These are phyloP conservation scores for Juglanconis juglandina DNA, from an alignment of 2,329 filamentous ascomycete genomes.

Conservation along the genomic window DNA sequence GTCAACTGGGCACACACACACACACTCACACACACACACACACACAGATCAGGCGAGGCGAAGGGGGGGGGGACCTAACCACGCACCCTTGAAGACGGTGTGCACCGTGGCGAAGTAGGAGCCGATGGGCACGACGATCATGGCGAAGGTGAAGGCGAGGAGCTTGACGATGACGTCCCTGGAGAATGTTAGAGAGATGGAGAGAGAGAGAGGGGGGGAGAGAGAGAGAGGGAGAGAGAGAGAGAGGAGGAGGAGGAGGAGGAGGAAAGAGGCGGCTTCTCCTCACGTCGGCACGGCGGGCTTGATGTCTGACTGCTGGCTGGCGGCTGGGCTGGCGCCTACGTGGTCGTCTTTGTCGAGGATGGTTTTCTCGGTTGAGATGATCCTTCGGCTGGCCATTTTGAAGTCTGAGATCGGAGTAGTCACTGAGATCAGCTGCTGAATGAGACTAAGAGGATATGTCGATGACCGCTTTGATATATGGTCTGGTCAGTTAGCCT, in stretches of 20 bases:
- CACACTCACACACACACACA: background rate
- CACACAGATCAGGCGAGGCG: background rate
- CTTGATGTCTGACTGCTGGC: conserved; percentile 67
- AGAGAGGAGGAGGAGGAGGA: conserved; percentile 2
- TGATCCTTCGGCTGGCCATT: conserved; percentile 70
- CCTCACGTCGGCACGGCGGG: conserved; percentile 79
- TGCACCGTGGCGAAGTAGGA: conserved; percentile 83
- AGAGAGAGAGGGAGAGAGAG: background rate
- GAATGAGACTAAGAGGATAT: background rate
- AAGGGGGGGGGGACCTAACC: background rate
- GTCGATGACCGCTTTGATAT: background rate
- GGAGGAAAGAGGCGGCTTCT: background rate
- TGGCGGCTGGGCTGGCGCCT: conserved; percentile 35
- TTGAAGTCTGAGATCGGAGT: background rate
- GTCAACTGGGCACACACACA: background rate
- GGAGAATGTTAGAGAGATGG: background rate
- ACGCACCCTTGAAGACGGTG: conserved; percentile 70
- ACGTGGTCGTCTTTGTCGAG: conserved; percentile 56
- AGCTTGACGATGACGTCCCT: conserved; percentile 88
- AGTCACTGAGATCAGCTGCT: background rate
- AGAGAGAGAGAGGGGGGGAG: background rate
- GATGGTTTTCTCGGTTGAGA: conserved; percentile 62
- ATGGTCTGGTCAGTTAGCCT: too few species aligned
- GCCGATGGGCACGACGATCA: conserved; percentile 82
- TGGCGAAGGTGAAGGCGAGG: conserved; percentile 83